Percentiles rank a stretch among this genome's conserved stretches.
Conservation (phyloP, 1,284 basidiomycete species). For the Sporisorium scitamineum region DNA sequence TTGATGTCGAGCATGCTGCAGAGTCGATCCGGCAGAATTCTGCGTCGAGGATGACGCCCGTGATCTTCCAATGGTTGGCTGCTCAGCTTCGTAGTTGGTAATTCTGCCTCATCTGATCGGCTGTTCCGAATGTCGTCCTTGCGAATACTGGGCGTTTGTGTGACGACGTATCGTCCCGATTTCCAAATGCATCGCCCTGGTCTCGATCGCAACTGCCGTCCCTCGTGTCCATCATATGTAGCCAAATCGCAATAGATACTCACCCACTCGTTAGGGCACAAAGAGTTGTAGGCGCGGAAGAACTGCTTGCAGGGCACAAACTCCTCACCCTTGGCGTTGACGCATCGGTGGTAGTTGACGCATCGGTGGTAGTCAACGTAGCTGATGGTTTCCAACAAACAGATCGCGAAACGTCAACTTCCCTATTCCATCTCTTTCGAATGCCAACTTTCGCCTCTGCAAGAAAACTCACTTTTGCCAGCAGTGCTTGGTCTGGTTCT, state of each 20-base stretch:
- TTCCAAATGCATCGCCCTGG: background rate
- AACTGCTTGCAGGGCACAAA: constrained; percentile 99
- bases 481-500: constrained; percentile 70
- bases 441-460: background rate
- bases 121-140: background rate
- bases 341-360: constrained; percentile 91
- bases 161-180: background rate
- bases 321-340: constrained; percentile 96
- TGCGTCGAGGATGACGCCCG: background rate
- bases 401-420: constrained; percentile 2
- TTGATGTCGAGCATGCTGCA: background rate
- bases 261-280: constrained; percentile 81
- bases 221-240: background rate
- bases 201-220: background rate
- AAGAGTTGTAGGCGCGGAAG: constrained; percentile 93
- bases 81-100: background rate
- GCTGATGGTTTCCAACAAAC: constrained; percentile 30
- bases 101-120: background rate
- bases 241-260: constrained; percentile 29
- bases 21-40: background rate
- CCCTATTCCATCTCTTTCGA: background rate
- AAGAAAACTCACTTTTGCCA: constrained; percentile 65
- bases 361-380: constrained; percentile 85
- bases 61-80: background rate
- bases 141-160: background rate